Evolutionary conservation across 495 filamentous ascomycete species (phyloP).

Genomic region (Thermothielavioides terrestris): DNA sequence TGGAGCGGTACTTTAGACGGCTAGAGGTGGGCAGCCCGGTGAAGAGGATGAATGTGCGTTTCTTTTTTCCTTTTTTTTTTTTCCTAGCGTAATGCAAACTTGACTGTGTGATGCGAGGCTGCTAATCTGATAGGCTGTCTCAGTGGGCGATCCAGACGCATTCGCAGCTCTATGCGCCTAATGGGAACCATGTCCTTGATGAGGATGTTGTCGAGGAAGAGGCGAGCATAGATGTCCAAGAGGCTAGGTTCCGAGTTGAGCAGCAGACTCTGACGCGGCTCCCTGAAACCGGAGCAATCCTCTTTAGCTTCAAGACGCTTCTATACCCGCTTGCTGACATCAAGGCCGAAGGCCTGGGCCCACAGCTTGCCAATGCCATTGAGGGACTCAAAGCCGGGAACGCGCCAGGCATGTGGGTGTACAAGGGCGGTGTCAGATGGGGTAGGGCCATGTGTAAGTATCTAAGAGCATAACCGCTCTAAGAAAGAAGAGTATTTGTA

Average conservation of each 20-base stretch:
- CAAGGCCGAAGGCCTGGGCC: constrained; percentile 57
- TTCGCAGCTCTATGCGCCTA: constrained; percentile 46
- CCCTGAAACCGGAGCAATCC: constrained; percentile 53
- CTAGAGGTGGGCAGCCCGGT: constrained; percentile 49
- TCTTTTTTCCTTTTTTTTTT: not conserved
- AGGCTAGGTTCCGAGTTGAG: constrained; percentile 57
- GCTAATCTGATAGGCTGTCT: too few species aligned
- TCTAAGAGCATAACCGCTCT: constrained; percentile 37
- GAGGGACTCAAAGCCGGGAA: constrained; percentile 63
- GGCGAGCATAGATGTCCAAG: constrained; percentile 43
- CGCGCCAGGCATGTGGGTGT: constrained; percentile 56
- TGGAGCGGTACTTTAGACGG: constrained; percentile 66
- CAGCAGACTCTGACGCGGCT: constrained; percentile 70
- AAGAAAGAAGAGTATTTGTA: too few species aligned
- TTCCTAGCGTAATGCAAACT: not conserved
- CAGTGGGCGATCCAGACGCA: constrained; percentile 59
- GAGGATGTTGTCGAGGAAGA: constrained; percentile 36
- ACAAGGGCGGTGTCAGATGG: constrained; percentile 64
- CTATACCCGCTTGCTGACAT: constrained; percentile 58
- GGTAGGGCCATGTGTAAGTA: constrained; percentile 52
- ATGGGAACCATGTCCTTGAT: constrained; percentile 41
- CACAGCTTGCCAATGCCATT: constrained; percentile 59
- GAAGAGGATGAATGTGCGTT: constrained; percentile 44
- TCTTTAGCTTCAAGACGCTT: constrained; percentile 79
- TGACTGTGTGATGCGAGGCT: too few species aligned